Evolutionary conservation across 148 eudicot species (phyloP), one percentile per base, ranked within the genome.

Genomic region (Dianthus caryophyllus): DNA sequence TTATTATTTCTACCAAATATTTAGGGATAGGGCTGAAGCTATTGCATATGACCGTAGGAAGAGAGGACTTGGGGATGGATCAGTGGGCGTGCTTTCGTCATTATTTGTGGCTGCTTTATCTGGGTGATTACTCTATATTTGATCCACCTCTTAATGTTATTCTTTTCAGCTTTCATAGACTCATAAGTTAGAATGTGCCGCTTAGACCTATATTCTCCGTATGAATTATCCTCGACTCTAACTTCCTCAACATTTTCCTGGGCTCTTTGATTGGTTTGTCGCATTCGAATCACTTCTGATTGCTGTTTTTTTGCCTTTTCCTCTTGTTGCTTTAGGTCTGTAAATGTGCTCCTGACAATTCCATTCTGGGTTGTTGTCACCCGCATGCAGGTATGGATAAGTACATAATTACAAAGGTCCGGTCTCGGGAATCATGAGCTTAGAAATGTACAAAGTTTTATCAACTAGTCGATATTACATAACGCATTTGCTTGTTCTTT

Each of bases 1-100:
- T 79, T 94, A 94, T 84, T 94, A 94, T 88, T 87, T 94, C 91
- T 94, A 94, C 84, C 97, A 90, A 94, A 86, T 94, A 90, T 88
- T 94, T 74, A 88, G 98, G 87, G 90, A 68, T 76, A 90, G 74
- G 79, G 96, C 96, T 71, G 98, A 84, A 85, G 80, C 78, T 64
- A 64, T 84, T 73, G 98, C 98, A 64, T 78, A 84, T 72, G 89
- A 80, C 76, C 84, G 84, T 66, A 83, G 77, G 80, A 90, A 69
- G 77, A 83, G 75, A 75, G 97, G 95, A 62, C 51, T 68, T 39
- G 98, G 98, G 61, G 98, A 90, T 88, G 98, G 98, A 74, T 84
- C 98, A 75, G 98, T 93, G 38, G 97, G 98, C 69, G 88, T 94
- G 98, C 71, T 94, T 60, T 86, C 98, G 29, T 94, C 98, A 24